Evolutionary conservation across 2,329 filamentous ascomycete species (phyloP), one percentile per base, ranked within the genome.

Genomic region (Pyrenophora graminea): DNA sequence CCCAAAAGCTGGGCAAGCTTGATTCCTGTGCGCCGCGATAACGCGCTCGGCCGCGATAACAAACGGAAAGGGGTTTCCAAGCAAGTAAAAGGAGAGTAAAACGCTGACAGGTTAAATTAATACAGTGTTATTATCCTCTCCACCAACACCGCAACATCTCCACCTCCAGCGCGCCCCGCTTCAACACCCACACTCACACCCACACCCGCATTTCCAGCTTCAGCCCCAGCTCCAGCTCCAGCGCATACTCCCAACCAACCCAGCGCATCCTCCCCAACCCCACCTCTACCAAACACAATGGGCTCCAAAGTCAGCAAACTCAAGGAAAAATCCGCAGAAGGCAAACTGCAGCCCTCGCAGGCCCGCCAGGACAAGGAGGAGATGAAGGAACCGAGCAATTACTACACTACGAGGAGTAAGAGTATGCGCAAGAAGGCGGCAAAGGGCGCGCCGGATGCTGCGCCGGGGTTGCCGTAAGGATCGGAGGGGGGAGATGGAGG

Each of bases 331-430:
- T 42, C 54, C 6, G 36, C 53, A 12, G 42, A 52, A 18, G 63
- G 60, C 52, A 66, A 66, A 43, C 51, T 67, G n/a, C 63, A 68
- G 46, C 60, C 62, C 6, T 58, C 57, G n/a, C 47, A 49, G 18
- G 46, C 62, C 4, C 63, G 62, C 34, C 52, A 58, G 13, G 69
- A 71, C 40, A 71, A 70, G 33, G 68, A 52, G n/a, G 59, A 71
- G 41, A 69, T 71, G 68, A 66, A 68, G 51, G 69, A 71, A 34
- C 69, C 69, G 2, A 40, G 49, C 10, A 70, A 70, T 32, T 71
- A 71, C 55, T 71, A 71, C 53, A 52, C 62, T 32, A 61, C 64
- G 31, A 61, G 69, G 2, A 70, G 67, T 31, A 70, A 70, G 59
- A 68, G 63, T 21, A 68, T 69, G 66, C 53, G 68, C 6, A 48